phyloP scores from a whole-genome alignment of 768 basidiomycete genomes.

The Pholiota conissans region DNA sequence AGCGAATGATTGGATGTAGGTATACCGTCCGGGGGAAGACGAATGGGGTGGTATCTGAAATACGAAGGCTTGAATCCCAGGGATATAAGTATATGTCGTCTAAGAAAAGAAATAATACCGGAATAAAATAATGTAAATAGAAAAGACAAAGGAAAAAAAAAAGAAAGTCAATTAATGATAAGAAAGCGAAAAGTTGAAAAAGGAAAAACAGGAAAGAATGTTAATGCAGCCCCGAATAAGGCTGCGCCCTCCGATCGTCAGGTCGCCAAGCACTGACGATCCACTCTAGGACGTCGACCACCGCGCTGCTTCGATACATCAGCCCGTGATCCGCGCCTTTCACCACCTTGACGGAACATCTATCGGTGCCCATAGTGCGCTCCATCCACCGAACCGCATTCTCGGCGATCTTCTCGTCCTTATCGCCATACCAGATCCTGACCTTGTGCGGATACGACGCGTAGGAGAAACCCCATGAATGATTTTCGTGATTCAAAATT shows the following conservation, averaged over 20 bases:
- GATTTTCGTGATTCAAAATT: conserved; percentile 88
- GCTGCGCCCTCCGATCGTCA: conserved; percentile 15
- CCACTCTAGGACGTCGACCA: conserved; percentile 81
- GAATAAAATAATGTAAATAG: background rate
- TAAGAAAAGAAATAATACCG: background rate
- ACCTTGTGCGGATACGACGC: conserved; percentile 72
- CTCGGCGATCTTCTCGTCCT: conserved; percentile 92
- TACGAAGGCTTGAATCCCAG: background rate
- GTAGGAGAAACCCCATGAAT: conserved; percentile 91
- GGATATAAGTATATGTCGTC: conserved; percentile 1
- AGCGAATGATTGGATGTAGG: conserved; percentile 10
- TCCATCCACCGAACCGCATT: conserved; percentile 94
- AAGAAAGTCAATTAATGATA: conserved; percentile 1
- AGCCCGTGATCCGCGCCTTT: conserved; percentile 89
- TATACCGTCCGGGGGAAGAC: conserved; percentile 15
- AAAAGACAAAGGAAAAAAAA: background rate
- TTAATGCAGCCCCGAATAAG: conserved; percentile 21
- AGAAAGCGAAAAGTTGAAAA: conserved; percentile 10
- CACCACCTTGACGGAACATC: conserved; percentile 79
- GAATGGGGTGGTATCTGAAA: conserved; percentile 16
- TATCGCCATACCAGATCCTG: conserved; percentile 90
- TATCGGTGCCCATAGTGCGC: conserved; percentile 71
- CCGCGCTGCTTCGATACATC: conserved; percentile 88
- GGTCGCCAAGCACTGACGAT: conserved; percentile 55
- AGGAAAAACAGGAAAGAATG: background rate